Percentiles rank a stretch among this genome's conserved stretches.
phyloP scores from a whole-genome alignment of 1,284 basidiomycete genomes.

The Coniophora puteana region DNA sequence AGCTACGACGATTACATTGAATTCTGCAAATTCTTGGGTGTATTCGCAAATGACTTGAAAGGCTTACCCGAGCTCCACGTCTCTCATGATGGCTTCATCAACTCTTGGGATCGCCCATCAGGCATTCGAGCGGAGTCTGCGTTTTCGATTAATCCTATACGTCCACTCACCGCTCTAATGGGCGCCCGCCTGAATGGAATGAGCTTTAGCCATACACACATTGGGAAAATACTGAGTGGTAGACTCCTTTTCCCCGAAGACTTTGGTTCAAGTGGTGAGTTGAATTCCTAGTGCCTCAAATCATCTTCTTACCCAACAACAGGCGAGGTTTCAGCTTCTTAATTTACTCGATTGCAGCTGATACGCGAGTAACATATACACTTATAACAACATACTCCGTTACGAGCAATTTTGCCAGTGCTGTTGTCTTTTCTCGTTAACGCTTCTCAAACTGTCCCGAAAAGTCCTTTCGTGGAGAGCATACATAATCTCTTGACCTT shows the following conservation, averaged over 20 bases:
- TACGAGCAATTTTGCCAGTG: no score
- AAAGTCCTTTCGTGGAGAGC: no score
- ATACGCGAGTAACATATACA: no score
- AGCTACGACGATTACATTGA: slow-evolving; percentile 28
- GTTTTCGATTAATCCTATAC: slow-evolving; percentile 29
- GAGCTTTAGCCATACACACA: slow-evolving; percentile 33
- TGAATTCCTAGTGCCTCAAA: no score
- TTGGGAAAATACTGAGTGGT: slow-evolving; percentile 39
- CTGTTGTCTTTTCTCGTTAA: no score
- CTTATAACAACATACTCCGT: no score
- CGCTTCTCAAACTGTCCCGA: no score
- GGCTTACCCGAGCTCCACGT: slow-evolving; percentile 10
- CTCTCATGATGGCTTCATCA: slow-evolving; percentile 34
- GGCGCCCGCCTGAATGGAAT: slow-evolving; percentile 39
- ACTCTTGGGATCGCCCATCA: slow-evolving; percentile 15
- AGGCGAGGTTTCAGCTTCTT: no score
- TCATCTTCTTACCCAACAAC: no score
- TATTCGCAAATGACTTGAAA: slow-evolving; percentile 22
- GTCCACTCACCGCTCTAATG: slow-evolving; percentile 30
- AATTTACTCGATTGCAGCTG: no score
- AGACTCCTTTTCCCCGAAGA: slow-evolving; percentile 24
- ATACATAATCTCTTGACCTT: no score
- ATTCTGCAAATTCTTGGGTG: slow-evolving; percentile 34
- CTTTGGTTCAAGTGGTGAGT: no score
- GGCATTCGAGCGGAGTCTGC: slow-evolving; percentile 4